A percentile compares a stretch with the other conserved stretches of the same genome.
Conservation (phyloP, 345 rosid species). For the Lepidium didymum region DNA sequence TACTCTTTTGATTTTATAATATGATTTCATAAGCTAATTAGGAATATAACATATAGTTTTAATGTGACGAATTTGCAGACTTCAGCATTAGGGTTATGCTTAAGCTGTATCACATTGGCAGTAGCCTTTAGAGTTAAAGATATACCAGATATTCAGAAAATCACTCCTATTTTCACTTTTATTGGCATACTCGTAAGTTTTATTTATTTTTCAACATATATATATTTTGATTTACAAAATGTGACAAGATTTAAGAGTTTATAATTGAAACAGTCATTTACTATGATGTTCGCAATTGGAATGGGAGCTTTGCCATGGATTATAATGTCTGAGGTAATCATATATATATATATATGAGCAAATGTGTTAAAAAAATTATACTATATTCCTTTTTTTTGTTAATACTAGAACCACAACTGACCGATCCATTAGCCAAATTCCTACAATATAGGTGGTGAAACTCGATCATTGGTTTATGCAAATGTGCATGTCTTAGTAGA, state of each 20-base stretch:
- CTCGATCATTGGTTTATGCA: too few relatives aligned
- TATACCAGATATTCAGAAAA: neutral
- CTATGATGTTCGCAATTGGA: conserved; percentile 38
- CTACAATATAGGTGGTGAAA: too few relatives aligned
- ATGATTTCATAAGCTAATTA: too few relatives aligned
- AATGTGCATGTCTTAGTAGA: too few relatives aligned
- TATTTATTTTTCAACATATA: neutral
- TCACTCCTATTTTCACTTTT: conserved; percentile 20
- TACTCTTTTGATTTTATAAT: neutral
- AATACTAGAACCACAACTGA: too few relatives aligned
- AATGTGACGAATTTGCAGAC: conserved; percentile 4
- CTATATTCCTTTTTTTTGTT: too few relatives aligned
- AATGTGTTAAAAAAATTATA: too few relatives aligned
- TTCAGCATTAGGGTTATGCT: conserved; percentile 22
- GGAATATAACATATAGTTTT: too few relatives aligned
- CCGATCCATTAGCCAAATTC: too few relatives aligned
- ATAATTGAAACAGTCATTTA: conserved; percentile 20
- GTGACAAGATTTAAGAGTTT: neutral
- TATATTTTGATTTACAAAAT: neutral
- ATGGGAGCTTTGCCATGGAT: conserved; percentile 74
- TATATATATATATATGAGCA: neutral
- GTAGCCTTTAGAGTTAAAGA: conserved; percentile 22
- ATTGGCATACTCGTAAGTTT: conserved; percentile 29
- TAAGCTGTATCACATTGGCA: conserved; percentile 15
- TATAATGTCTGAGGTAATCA: conserved; percentile 60